Evolutionary conservation across 1,139 yeast species (phyloP), one percentile per base, ranked within the genome.

Genomic region (Scheffersomyces insectosa): DNA sequence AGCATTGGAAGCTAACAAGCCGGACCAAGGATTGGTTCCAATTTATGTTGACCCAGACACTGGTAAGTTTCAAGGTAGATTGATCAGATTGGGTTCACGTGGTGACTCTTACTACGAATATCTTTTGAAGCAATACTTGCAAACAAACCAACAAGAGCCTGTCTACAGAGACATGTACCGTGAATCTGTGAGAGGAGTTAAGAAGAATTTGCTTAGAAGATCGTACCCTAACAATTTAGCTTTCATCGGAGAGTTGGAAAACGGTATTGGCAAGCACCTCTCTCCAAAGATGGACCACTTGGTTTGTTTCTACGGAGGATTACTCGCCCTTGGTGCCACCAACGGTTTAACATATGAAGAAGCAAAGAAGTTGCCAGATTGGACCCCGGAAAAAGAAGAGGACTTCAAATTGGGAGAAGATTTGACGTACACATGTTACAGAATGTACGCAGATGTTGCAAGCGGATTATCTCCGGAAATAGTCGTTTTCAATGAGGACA

Each of bases 51-150:
- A 80, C 38, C 95, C 97, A 3, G 84, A 82, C 32, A 76, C 85
- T 0, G 97, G 95, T 2, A 68, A 72, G 50, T 89, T 79, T 62
- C 80, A 74, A 49, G 90, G 89, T 0, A 57, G 61, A 1, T 64
- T 79, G 45, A 88, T 91, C 47, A 77, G 97, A 49, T 68, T 91
- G 45, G 97, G 97, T 0, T 87, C 96, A 1, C 76, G 97, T 54
- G 97, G 96, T 39, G 98, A 90, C 62, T 88, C 97, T 1, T 91
- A 90, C 62, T 91, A 91, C 58, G 97, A 91, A 65, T 90, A 89
- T 62, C 72, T 91, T 42, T 73, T 90, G 53, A 91, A 91, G 63
- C 97, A 90, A 64, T 88, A 84, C 60, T 68, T 91, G 51, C 93
- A 88, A 62, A 88, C 97, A 2, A 77, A 77, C 44, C 77, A 79